Conservation (phyloP, 768 basidiomycete genomes). For the Rhizopogon salebrosus region DNA sequence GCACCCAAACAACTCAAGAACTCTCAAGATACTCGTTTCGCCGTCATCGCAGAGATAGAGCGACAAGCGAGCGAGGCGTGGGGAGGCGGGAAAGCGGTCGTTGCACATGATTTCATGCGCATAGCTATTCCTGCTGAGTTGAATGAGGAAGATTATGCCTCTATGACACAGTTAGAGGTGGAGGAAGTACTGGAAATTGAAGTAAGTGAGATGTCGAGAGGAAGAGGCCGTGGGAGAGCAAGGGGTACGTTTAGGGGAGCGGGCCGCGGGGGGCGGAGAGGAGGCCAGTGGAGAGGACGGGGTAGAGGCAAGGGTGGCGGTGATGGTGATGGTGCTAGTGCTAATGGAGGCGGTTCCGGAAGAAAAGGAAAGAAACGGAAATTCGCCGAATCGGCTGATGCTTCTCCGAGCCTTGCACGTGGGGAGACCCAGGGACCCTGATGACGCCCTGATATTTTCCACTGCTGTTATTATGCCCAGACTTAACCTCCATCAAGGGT, state of each 20-base stretch:
- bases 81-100: conserved; percentile 41
- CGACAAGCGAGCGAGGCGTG: conserved; percentile 59
- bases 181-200: not conserved
- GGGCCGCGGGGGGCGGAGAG: not conserved
- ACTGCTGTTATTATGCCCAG: no score
- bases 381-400: not conserved
- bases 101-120: conserved; percentile 56
- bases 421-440: no score
- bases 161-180: not conserved
- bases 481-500: no score
- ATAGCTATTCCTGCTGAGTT: conserved; percentile 31
- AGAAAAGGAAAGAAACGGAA: not conserved
- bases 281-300: conserved; percentile 29
- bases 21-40: conserved; percentile 28
- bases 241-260: not conserved
- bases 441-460: no score
- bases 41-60: conserved; percentile 57
- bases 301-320: conserved; percentile 43
- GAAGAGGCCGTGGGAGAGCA: not conserved
- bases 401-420: no score
- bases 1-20: conserved; percentile 35
- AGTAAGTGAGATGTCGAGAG: not conserved
- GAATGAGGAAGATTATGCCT: not conserved
- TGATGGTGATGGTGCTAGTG: not conserved
- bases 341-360: not conserved